Evolutionary conservation across 2,329 filamentous ascomycete genomes (phyloP), one percentile per base, ranked within the genome.

Genomic region (Aspergillus puulaauensis): DNA sequence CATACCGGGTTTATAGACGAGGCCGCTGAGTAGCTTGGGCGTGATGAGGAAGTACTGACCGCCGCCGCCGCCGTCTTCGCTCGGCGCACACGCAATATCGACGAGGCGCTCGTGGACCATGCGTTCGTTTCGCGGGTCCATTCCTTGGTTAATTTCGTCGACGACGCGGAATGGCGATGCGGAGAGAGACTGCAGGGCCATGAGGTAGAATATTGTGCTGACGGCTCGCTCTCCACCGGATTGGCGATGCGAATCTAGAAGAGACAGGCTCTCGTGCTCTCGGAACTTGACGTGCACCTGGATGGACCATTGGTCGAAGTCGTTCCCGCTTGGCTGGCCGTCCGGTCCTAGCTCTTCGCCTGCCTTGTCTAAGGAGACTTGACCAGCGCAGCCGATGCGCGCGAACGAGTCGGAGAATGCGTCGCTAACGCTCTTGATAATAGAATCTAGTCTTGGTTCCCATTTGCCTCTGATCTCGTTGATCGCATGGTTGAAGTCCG

Each of bases 81-180:
- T 85, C 9, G 72, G 64, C 7, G 70, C 72, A 74, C 95, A 98
- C 44, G 95, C 95, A 70, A 99, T 97, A 70, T 97, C 92, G 8
- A 99, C 95, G 90, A 99, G 96, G 62, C 95, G 90, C 72, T 93
- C 91, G 77, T 99, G 95, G 15, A 99, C 93, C 86, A 97, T 96
- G 66, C 95, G 90, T 77, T 99, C 95, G 76, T 99, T 99, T 68
- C 95, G 88, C 44, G 93, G 95, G 74, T 99, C 95, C 95, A 99
- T 99, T 64, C 95, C 95, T 77, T 99, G 95, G 72, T 99, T 99
- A 82, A 99, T 99, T 79, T 99, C 95, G 76, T 99, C 95, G 58
- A 99, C 95, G 50, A 99, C 93, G 52, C 95, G 91, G 84, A 99
- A 99, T 1, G 95, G 95, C 3, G 93, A 92, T 68, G 92, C 90